Base-by-base conservation (phyloP, 1,139 yeast species). In the Meyerozyma smithsonii region DNA sequence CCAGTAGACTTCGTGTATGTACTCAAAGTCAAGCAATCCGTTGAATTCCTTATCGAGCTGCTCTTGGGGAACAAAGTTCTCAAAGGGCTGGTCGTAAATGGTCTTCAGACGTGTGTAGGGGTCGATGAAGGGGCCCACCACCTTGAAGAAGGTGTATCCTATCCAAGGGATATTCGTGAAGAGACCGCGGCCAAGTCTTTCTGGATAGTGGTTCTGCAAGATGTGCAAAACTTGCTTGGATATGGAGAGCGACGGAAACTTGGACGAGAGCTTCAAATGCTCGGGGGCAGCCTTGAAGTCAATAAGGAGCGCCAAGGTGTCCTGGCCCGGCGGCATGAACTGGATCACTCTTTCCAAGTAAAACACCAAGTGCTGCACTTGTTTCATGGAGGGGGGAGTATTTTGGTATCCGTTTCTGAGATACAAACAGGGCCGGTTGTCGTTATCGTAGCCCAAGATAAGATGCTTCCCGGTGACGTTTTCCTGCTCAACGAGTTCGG, bases 271-370 rank as follows among this genome's bases (percentile, higher is more conserved):
- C 11, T 66, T 66, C 54, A 70, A 46, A 30, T 62, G 62, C 2
- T 59, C 63, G 4, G 75, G 75, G 1, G 75, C 74, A 2, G 72
- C 83, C 61, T 89, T 87, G 62, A 90, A 92, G 62, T 92, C 97
- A 47, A 90, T 90, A 48, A 92, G 68, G 41, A 92, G 65, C 1
- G 97, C 96, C 39, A 90, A 69, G 25, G 92, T 84, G 56, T 89
- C 97, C 61, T 90, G 97, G 7, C 97, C 97, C 1, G 89, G 78
- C 3, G 97, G 97, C 97, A 90, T 90, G 60, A 79, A 83, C 56
- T 88, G 94, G 40, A 90, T 89, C 25, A 84, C 92, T 43, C 90
- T 73, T 58, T 92, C 98, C 48, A 92, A 72, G 88, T 84, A 85
- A 65, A 74, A 92, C 7, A 92, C 97, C 53, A 92, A 69, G 59